A percentile compares a stretch with the other conserved stretches of the same genome.
Conservation (phyloP, 257 asterid species). For the Solanum appendiculatum region DNA sequence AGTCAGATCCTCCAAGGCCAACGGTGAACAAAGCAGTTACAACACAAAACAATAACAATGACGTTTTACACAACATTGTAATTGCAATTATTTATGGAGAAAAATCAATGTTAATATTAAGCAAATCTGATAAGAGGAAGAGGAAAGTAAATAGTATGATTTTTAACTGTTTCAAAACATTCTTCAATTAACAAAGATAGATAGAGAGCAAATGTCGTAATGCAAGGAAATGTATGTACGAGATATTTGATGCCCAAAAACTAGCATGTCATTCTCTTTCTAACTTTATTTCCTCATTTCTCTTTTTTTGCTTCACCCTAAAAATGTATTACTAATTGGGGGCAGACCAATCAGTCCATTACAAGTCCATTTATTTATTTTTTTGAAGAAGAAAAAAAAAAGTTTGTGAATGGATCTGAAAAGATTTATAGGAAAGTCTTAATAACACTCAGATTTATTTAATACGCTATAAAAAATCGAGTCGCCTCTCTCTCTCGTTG, state of each 20-base stretch:
- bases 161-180: neutral
- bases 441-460: too few relatives aligned
- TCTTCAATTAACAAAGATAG: neutral
- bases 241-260: neutral
- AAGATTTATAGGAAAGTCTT: too few relatives aligned
- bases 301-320: neutral
- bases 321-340: neutral
- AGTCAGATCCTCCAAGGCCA: constrained; percentile 1
- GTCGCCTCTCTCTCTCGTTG: neutral
- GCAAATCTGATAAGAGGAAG: neutral
- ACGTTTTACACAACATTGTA: constrained; percentile 20
- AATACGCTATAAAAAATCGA: too few relatives aligned
- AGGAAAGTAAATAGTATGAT: neutral
- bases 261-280: neutral
- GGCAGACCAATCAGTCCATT: neutral
- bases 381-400: too few relatives aligned
- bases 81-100: neutral
- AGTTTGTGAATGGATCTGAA: neutral
- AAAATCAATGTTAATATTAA: neutral
- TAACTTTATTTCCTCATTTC: neutral
- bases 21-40: constrained; percentile 20
- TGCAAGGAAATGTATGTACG: neutral
- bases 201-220: neutral
- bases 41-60: constrained; percentile 11
- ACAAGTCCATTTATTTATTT: neutral